These are phyloP conservation scores for Colletotrichum sp. DNA, from an alignment of 2,329 filamentous ascomycete species.

Conservation along the genomic window DNA sequence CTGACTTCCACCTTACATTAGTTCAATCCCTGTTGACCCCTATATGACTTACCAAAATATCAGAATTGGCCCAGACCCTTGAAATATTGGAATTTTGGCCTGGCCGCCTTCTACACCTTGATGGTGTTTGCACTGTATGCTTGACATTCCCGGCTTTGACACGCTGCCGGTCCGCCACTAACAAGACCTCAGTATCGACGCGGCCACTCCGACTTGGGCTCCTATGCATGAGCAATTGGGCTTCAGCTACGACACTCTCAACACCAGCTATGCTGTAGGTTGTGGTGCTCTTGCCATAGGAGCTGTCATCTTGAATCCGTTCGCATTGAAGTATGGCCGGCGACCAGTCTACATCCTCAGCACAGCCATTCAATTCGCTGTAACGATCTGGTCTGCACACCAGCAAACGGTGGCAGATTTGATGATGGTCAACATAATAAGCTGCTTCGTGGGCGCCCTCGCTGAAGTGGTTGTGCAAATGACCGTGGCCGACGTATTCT, in stretches of 20 bases:
- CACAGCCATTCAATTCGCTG: constrained; percentile 39
- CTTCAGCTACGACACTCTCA: constrained; percentile 44
- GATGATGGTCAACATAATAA: constrained; percentile 45
- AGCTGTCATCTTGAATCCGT: constrained; percentile 46
- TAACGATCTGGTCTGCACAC: constrained; percentile 42
- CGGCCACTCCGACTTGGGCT: constrained; percentile 35
- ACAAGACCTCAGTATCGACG: not conserved
- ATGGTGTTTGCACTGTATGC: not conserved
- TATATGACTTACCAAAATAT: not conserved
- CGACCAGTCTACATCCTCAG: constrained; percentile 50
- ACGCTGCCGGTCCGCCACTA: fast-evolving
- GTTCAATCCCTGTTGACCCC: not conserved
- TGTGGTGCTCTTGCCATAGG: constrained; percentile 46
- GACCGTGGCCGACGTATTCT: constrained; percentile 52
- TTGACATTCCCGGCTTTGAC: not conserved
- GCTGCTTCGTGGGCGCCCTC: constrained; percentile 47
- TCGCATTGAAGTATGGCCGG: constrained; percentile 50
- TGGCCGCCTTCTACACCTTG: not conserved
- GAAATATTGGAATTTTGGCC: not conserved
- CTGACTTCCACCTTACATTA: not conserved
- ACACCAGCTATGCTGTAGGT: constrained; percentile 48
- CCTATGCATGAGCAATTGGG: constrained; percentile 45
- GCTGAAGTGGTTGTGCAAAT: constrained; percentile 50
- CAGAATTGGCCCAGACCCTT: not conserved
- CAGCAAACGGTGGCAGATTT: constrained; percentile 46